Evolutionary conservation across 805 yeast genomes (phyloP).

Genomic region (Wickerhamiella occidentalis): DNA sequence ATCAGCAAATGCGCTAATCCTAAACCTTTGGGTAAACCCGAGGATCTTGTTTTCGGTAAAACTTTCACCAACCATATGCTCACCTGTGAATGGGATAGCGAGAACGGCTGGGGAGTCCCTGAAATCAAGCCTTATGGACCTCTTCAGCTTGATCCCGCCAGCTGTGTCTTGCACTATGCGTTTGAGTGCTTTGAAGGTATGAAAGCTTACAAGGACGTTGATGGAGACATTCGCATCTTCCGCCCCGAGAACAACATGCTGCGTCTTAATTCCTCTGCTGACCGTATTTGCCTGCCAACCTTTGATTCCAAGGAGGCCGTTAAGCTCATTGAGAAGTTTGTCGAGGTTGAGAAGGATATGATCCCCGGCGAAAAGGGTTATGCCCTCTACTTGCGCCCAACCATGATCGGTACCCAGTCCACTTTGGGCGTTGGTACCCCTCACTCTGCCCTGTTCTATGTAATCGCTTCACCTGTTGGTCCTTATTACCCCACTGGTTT

Average conservation of each 20-base stretch:
- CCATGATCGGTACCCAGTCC: slow-evolving; percentile 84
- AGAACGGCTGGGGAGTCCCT: slow-evolving; percentile 81
- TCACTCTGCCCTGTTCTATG: slow-evolving; percentile 64
- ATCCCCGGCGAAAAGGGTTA: slow-evolving; percentile 82
- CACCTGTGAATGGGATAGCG: slow-evolving; percentile 67
- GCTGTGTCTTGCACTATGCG: slow-evolving; percentile 87
- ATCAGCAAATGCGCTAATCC: slow-evolving; percentile 40
- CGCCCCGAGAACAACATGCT: slow-evolving; percentile 86
- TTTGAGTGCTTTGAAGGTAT: slow-evolving; percentile 93
- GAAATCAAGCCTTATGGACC: slow-evolving; percentile 75
- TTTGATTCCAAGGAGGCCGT: slow-evolving; percentile 70
- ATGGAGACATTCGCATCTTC: slow-evolving; percentile 63
- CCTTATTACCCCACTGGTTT: slow-evolving; percentile 93
- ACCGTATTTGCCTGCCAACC: slow-evolving; percentile 76
- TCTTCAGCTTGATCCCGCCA: slow-evolving; percentile 68
- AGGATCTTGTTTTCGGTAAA: slow-evolving; percentile 56
- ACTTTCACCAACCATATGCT: slow-evolving; percentile 82
- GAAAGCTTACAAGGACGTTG: slow-evolving; percentile 64
- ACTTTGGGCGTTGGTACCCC: slow-evolving; percentile 83
- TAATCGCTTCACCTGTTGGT: slow-evolving; percentile 92
- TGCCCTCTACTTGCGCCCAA: slow-evolving; percentile 87
- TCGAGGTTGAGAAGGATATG: slow-evolving; percentile 60
- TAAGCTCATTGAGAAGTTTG: slow-evolving; percentile 63
- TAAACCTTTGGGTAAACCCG: slow-evolving; percentile 45
- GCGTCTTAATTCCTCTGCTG: slow-evolving; percentile 82